phyloP scores from a whole-genome alignment of 306 rosid genomes.

The Benincasa hispida region DNA sequence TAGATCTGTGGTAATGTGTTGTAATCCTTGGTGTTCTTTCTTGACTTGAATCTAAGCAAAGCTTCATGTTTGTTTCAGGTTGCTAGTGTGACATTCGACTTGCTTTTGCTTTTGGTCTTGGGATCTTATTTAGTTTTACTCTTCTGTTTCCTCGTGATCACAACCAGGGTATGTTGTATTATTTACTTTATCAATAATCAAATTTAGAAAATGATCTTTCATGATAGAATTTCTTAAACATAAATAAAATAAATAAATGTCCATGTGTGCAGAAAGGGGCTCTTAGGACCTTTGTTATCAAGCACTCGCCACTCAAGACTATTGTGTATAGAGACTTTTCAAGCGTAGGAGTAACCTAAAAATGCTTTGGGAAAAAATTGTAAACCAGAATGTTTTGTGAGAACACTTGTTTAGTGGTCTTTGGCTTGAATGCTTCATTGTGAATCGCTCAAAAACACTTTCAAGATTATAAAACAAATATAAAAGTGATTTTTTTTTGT shows the following conservation, averaged over 20 bases:
- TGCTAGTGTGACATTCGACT: conserved; percentile 93
- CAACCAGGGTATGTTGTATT: conserved; percentile 39
- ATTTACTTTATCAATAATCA: not conserved
- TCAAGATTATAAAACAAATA: not conserved
- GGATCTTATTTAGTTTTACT: conserved; percentile 52
- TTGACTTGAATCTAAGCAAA: conserved; percentile 8
- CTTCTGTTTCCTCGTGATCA: conserved; percentile 54
- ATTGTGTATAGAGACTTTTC: not conserved
- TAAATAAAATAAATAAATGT: not conserved
- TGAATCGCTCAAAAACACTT: not conserved
- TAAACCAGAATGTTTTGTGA: not conserved
- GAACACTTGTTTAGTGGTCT: not conserved
- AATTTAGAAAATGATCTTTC: not conserved
- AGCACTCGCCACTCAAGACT: not conserved
- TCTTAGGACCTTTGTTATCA: not conserved
- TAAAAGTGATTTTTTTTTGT: not conserved
- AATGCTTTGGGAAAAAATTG: not conserved
- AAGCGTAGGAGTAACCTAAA: not conserved
- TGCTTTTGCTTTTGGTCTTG: conserved; percentile 74
- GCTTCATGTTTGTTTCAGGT: conserved; percentile 44
- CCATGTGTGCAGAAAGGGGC: not conserved
- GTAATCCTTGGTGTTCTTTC: not conserved
- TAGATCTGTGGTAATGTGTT: not conserved
- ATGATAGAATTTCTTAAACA: not conserved
- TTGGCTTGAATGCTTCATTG: not conserved